Conservation (phyloP, 495 filamentous ascomycete species). For the Acidiella bohemica region DNA sequence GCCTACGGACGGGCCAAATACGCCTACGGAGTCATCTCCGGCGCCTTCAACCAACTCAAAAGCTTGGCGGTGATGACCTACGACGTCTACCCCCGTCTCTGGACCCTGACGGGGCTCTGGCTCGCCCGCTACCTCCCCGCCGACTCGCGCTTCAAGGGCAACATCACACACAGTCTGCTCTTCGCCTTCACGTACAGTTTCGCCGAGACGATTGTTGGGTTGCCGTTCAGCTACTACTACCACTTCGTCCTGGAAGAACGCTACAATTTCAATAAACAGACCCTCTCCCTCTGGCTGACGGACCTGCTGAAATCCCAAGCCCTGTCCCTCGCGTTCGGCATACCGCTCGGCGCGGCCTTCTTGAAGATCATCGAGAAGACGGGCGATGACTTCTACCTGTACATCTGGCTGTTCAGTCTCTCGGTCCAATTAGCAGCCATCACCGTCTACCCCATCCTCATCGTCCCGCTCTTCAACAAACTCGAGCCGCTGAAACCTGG, state of each 20-base stretch:
- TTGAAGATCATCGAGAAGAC: constrained; percentile 84
- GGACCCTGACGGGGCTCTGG: constrained; percentile 64
- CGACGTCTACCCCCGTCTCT: constrained; percentile 80
- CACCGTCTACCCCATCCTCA: constrained; percentile 88
- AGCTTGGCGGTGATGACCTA: constrained; percentile 78
- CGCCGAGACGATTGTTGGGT: constrained; percentile 57
- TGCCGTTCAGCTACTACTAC: constrained; percentile 80
- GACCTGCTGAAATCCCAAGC: constrained; percentile 87
- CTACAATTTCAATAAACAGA: constrained; percentile 98
- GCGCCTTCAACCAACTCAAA: constrained; percentile 72
- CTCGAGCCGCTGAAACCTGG: constrained; percentile 83
- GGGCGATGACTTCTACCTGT: constrained; percentile 88
- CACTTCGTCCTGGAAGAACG: constrained; percentile 92
- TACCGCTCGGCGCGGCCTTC: constrained; percentile 80
- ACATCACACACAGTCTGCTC: constrained; percentile 84
- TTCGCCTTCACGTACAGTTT: constrained; percentile 83
- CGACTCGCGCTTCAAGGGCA: constrained; percentile 35
- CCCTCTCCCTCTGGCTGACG: constrained; percentile 70
- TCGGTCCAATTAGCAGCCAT: constrained; percentile 83
- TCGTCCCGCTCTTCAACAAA: constrained; percentile 96
- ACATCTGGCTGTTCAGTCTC: constrained; percentile 85
- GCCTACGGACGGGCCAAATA: constrained; percentile 92
- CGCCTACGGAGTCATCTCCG: constrained; percentile 65
- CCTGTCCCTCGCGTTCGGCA: constrained; percentile 61
- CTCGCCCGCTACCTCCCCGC: constrained; percentile 48